phyloP scores from a whole-genome alignment of 2,329 filamentous ascomycete genomes.

The Fusarium coicis region DNA sequence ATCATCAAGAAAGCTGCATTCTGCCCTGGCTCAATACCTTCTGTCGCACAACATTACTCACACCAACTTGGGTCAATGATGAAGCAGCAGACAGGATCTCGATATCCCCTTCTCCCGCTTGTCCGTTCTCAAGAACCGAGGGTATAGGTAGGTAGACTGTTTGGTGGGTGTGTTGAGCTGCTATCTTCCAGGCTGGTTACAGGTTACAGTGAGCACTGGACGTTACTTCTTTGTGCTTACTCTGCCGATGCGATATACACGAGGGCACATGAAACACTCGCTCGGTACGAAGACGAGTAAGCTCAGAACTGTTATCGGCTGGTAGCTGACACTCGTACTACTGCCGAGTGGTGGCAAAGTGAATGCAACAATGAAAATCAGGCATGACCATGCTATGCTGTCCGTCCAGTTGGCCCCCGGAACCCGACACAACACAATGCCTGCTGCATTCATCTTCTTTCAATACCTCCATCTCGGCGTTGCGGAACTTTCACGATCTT shows the following conservation, averaged over 20 bases:
- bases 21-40: slow-evolving; percentile 4
- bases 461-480: not conserved
- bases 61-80: not conserved
- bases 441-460: not conserved
- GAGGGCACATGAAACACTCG: not conserved
- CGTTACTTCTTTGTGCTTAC: slow-evolving; percentile 16
- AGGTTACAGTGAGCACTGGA: not conserved
- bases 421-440: not conserved
- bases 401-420: not conserved
- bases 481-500: slow-evolving; percentile 8
- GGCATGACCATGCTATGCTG: not conserved
- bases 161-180: not conserved
- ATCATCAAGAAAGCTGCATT: slow-evolving; percentile 5
- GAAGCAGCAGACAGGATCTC: not conserved
- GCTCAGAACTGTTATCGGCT: not conserved
- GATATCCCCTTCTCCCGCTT: slow-evolving; percentile 10
- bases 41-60: slow-evolving; percentile 1
- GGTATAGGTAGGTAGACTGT: not conserved
- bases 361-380: not conserved
- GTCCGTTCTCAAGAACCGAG: slow-evolving; percentile 19
- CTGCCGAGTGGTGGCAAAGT: not conserved
- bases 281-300: slow-evolving; percentile 1
- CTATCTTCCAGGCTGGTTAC: not conserved
- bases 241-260: not conserved
- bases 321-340: not conserved